phyloP scores from a whole-genome alignment of 2,329 filamentous ascomycete species.

The Scytalidium lignicola region DNA sequence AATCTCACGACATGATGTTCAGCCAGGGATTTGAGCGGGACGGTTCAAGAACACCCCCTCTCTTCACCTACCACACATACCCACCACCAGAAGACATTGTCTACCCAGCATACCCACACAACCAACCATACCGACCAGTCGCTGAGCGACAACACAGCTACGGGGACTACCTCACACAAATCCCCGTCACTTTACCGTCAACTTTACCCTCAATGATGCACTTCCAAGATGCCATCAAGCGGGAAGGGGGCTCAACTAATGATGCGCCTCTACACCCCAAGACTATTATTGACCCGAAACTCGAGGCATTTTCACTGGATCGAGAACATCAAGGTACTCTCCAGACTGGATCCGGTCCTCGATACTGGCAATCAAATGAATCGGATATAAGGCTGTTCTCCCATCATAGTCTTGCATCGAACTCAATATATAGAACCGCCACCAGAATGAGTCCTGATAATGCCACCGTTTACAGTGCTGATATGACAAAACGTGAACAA shows the following conservation, averaged over 20 bases:
- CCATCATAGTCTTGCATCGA: constrained; percentile 15
- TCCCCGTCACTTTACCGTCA: constrained; percentile 57
- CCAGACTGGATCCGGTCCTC: too few relatives aligned
- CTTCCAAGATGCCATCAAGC: constrained; percentile 62
- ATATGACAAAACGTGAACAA: constrained; percentile 23
- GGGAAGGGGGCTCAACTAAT: too few relatives aligned
- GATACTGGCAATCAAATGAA: too few relatives aligned
- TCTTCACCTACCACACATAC: constrained; percentile 64
- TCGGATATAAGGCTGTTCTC: too few relatives aligned
- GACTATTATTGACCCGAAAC: too few relatives aligned
- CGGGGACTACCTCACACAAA: constrained; percentile 50
- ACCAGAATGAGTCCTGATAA: constrained; percentile 25
- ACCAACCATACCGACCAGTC: constrained; percentile 48
- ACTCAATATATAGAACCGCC: constrained; percentile 28
- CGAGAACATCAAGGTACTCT: too few relatives aligned
- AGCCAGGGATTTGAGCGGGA: constrained; percentile 61
- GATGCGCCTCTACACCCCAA: too few relatives aligned
- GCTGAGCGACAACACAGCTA: constrained; percentile 44
- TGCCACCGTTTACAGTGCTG: constrained; percentile 25
- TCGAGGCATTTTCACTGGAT: too few relatives aligned
- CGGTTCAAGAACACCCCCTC: constrained; percentile 65
- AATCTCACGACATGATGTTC: constrained; percentile 68
- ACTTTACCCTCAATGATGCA: constrained; percentile 62
- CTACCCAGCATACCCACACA: constrained; percentile 53
- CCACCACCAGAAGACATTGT: constrained; percentile 60